These are phyloP conservation scores for Aureobasidium uvarum DNA, from an alignment of 2,329 filamentous ascomycete genomes.

Conservation along the genomic window DNA sequence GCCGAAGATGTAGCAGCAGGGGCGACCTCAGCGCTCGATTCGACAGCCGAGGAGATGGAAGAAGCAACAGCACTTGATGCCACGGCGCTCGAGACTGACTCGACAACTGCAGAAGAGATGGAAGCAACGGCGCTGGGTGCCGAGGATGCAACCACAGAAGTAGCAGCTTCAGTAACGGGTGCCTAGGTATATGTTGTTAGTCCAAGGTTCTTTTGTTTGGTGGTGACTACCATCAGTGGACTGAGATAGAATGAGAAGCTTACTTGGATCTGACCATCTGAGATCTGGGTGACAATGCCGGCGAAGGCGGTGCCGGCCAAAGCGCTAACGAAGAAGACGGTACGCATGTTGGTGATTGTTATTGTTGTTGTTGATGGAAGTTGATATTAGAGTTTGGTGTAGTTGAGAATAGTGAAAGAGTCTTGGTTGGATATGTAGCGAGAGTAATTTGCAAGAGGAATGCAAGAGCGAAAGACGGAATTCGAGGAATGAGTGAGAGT, in stretches of 20 bases:
- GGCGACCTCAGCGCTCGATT: slow-evolving; percentile 10
- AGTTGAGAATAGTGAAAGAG: not conserved
- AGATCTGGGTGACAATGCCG: slow-evolving; percentile 29
- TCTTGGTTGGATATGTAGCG: slow-evolving; percentile 11
- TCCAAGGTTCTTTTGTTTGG: not conserved
- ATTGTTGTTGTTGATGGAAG: slow-evolving; percentile 7
- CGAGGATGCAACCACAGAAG: slow-evolving; percentile 6
- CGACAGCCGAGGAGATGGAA: slow-evolving; percentile 6
- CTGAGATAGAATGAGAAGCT: not conserved
- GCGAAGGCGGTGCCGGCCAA: slow-evolving; percentile 26
- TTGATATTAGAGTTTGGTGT: slow-evolving; percentile 17
- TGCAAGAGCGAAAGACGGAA: slow-evolving; percentile 16
- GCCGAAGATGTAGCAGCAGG: slow-evolving; percentile 1
- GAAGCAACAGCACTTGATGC: slow-evolving; percentile 14
- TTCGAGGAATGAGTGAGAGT: slow-evolving; percentile 14
- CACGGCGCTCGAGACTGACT: slow-evolving; percentile 4
- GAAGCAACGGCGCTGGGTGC: slow-evolving; percentile 15
- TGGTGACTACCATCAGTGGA: not conserved
- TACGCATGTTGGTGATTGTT: slow-evolving; percentile 28
- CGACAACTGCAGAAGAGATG: slow-evolving; percentile 12
- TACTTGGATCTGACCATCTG: slow-evolving; percentile 29
- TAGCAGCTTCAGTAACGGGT: slow-evolving; percentile 10
- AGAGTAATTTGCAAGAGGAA: slow-evolving; percentile 25
- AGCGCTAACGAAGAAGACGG: slow-evolving; percentile 26
- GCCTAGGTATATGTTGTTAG: not conserved